Percentiles rank a stretch among this genome's conserved stretches.
Conservation (phyloP, 331 rosid genomes). For the Malus hybrid region DNA sequence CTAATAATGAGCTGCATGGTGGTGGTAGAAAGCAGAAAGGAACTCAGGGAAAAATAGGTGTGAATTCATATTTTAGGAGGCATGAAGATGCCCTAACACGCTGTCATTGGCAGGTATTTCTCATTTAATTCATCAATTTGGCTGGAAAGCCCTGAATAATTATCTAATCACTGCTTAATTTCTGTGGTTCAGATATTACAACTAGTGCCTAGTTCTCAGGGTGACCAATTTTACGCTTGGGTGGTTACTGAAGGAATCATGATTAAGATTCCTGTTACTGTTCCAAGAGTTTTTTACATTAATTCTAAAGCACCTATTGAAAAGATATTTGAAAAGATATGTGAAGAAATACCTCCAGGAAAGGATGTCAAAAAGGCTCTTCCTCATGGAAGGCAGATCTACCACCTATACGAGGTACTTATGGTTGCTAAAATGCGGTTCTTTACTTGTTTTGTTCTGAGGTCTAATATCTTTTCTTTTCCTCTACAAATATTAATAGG, state of each 20-base stretch:
- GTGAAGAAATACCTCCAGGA: slow-evolving; percentile 20
- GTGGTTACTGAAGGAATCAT: slow-evolving; percentile 77
- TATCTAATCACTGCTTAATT: slow-evolving; percentile 18
- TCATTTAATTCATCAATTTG: slow-evolving; percentile 15
- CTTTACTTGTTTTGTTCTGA: not conserved
- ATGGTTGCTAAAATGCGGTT: slow-evolving; percentile 1
- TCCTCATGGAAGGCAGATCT: slow-evolving; percentile 79
- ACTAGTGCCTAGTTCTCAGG: slow-evolving; percentile 51
- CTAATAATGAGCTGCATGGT: slow-evolving; percentile 35
- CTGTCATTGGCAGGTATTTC: slow-evolving; percentile 80
- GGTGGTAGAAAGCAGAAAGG: slow-evolving; percentile 27
- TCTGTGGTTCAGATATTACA: slow-evolving; percentile 67
- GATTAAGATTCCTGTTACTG: slow-evolving; percentile 77
- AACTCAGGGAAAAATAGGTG: slow-evolving; percentile 43
- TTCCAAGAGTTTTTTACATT: slow-evolving; percentile 79
- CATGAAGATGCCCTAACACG: slow-evolving; percentile 53
- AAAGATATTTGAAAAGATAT: slow-evolving; percentile 23
- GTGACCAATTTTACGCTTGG: slow-evolving; percentile 76
- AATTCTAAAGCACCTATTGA: slow-evolving; percentile 71
- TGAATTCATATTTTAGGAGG: slow-evolving; percentile 72
- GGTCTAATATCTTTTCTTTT: not conserved
- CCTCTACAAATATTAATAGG: slow-evolving; percentile 33
- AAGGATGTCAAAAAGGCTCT: slow-evolving; percentile 73
- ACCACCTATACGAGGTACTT: slow-evolving; percentile 75
- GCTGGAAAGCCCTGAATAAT: slow-evolving; percentile 1